Percentiles rank a stretch among this genome's conserved stretches.
Evolutionary conservation across 2,329 filamentous ascomycete species (phyloP).

Genomic region (Monosporascus sp.): DNA sequence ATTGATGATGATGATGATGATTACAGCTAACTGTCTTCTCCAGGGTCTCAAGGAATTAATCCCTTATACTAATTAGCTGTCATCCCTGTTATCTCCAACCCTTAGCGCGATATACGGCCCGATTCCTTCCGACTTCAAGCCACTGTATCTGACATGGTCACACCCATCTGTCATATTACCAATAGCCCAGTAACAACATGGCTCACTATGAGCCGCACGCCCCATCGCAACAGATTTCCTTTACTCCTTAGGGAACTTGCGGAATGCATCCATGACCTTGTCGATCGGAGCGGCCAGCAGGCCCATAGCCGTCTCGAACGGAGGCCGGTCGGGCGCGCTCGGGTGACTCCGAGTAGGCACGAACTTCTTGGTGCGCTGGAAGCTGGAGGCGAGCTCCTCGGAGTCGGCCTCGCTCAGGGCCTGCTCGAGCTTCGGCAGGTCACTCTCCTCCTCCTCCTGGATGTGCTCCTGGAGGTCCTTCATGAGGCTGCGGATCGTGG

Average conservation of each 20-base stretch:
- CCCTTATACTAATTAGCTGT: too few species aligned
- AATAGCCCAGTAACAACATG: too few species aligned
- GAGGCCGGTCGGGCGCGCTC: conserved; percentile 43
- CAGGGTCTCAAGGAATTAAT: too few species aligned
- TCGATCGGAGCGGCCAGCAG: conserved; percentile 53
- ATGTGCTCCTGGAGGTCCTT: conserved; percentile 39
- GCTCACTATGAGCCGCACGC: too few species aligned
- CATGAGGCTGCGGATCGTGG: conserved; percentile 40
- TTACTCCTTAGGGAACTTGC: conserved; percentile 43
- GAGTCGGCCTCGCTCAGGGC: conserved; percentile 32
- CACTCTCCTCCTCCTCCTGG: conserved; percentile 43
- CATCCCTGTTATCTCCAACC: too few species aligned
- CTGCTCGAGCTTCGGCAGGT: conserved; percentile 43
- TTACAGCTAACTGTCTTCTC: too few species aligned
- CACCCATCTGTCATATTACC: too few species aligned
- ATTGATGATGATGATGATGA: too few species aligned
- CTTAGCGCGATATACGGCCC: too few species aligned
- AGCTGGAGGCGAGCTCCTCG: conserved; percentile 34
- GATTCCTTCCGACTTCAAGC: too few species aligned
- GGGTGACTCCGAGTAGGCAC: conserved; percentile 48
- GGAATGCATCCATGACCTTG: conserved; percentile 47
- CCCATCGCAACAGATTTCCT: too few species aligned
- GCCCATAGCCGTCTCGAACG: conserved; percentile 50
- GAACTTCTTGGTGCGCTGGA: conserved; percentile 48
- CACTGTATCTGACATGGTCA: too few species aligned